phyloP scores from a whole-genome alignment of 2,329 filamentous ascomycete genomes.

The Anisogramma anomala region DNA sequence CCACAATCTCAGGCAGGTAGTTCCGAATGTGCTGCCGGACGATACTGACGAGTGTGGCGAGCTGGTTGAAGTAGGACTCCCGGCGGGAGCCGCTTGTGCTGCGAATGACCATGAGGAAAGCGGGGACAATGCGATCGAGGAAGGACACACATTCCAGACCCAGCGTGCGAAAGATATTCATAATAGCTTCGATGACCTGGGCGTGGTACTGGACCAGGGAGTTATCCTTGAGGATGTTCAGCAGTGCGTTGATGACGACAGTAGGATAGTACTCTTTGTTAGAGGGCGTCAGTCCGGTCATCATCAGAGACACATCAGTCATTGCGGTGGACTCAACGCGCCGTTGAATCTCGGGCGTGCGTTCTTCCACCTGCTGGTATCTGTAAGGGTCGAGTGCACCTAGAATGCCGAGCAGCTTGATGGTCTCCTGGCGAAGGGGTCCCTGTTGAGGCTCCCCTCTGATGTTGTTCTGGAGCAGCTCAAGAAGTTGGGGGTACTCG shows the following conservation, averaged over 20 bases:
- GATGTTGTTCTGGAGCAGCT: constrained; percentile 87
- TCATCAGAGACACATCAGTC: constrained; percentile 94
- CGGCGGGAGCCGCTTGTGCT: constrained; percentile 66
- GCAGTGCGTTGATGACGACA: constrained; percentile 89
- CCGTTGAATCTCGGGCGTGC: constrained; percentile 68
- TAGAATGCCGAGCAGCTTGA: constrained; percentile 90
- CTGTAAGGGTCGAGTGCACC: constrained; percentile 94
- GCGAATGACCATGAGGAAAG: constrained; percentile 80
- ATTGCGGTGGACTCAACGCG: constrained; percentile 52
- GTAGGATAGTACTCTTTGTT: constrained; percentile 98
- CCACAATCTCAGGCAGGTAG: constrained; percentile 76
- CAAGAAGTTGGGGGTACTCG: constrained; percentile 86
- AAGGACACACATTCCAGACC: constrained; percentile 95
- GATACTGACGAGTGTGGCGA: constrained; percentile 85
- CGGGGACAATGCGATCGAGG: constrained; percentile 84
- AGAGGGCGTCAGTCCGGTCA: constrained; percentile 91
- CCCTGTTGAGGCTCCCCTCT: constrained; percentile 79
- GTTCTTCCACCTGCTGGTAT: constrained; percentile 87
- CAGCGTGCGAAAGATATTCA: constrained; percentile 96
- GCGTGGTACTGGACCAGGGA: constrained; percentile 87
- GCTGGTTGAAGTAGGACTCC: constrained; percentile 95
- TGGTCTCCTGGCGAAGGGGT: constrained; percentile 79
- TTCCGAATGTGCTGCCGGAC: constrained; percentile 93
- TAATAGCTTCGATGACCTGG: constrained; percentile 90
- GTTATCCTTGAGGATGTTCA: constrained; percentile 82